Percentiles rank a stretch among this genome's conserved stretches.
Evolutionary conservation across 345 rosid genomes (phyloP).

Genomic region (Conringia planisiliqua): DNA sequence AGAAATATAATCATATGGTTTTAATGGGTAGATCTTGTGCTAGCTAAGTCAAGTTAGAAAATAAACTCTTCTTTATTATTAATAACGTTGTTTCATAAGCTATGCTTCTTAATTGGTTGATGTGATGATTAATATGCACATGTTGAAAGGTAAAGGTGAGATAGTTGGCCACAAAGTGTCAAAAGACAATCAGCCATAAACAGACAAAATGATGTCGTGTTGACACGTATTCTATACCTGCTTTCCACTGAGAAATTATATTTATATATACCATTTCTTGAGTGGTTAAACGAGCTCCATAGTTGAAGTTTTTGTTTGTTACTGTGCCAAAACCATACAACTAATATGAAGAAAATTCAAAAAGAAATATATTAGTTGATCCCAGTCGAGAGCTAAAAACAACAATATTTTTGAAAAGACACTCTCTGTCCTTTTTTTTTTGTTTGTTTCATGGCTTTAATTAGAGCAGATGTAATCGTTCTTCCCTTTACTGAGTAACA

Average conservation of each 20-base stretch:
- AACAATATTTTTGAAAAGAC: neutral
- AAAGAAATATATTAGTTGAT: neutral
- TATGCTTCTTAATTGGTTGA: neutral
- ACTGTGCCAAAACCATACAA: neutral
- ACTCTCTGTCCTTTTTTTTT: neutral
- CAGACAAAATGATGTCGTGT: neutral
- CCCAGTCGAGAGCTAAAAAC: neutral
- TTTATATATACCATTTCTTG: neutral
- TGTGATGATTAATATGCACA: neutral
- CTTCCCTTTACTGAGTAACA: neutral
- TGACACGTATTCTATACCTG: constrained; percentile 14
- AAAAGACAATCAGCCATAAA: constrained; percentile 13
- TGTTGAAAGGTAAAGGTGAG: constrained; percentile 12
- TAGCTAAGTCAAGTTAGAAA: neutral
- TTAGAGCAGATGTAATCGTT: neutral
- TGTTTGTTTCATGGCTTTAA: neutral
- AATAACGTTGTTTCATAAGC: neutral
- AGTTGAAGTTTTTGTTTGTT: neutral
- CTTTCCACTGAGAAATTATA: neutral
- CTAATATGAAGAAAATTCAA: neutral
- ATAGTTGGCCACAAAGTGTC: constrained; percentile 1
- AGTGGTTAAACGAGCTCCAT: neutral
- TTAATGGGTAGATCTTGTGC: neutral
- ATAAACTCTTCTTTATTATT: neutral
- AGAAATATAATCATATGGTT: neutral